Percentiles rank a stretch among this genome's conserved stretches.
Conservation (phyloP, 495 filamentous ascomycete genomes). For the Penicillium ucsense region DNA sequence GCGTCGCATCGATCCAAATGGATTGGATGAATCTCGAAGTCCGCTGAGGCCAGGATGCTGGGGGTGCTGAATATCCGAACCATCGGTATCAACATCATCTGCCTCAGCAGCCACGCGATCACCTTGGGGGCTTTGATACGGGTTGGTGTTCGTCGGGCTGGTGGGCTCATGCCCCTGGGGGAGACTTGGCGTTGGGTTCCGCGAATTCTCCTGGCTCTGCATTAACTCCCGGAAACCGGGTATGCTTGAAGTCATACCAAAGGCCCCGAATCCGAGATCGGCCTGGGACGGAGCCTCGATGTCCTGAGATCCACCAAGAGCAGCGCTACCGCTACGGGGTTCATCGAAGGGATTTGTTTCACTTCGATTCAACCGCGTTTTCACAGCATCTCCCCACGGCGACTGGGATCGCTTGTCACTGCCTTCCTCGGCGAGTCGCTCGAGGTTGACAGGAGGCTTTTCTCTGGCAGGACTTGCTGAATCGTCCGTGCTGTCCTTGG, state of each 20-base stretch:
- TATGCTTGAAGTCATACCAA: conserved; percentile 74
- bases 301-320: conserved; percentile 68
- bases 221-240: conserved; percentile 55
- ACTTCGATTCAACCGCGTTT: conserved; percentile 46
- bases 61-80: conserved; percentile 44
- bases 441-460: conserved; percentile 42
- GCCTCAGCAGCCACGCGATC: conserved; percentile 50
- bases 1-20: conserved; percentile 39
- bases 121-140: conserved; percentile 91
- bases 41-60: conserved; percentile 50
- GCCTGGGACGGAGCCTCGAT: conserved; percentile 46
- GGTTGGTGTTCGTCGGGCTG: conserved; percentile 94
- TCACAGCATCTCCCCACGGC: conserved; percentile 43
- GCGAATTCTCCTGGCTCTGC: conserved; percentile 47
- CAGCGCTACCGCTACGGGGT: conserved; percentile 61
- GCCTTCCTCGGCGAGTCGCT: conserved; percentile 44
- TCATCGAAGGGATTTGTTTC: conserved; percentile 82
- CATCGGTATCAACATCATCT: conserved; percentile 52
- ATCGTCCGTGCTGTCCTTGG: conserved; percentile 66
- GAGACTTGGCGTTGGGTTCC: conserved; percentile 47
- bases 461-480: conserved; percentile 41
- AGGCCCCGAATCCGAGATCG: conserved; percentile 49
- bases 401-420: conserved; percentile 35
- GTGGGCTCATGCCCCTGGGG: conserved; percentile 55
- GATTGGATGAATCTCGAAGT: conserved; percentile 39